These are phyloP conservation scores for Chrysoporthe austroafricana DNA, from an alignment of 2,329 filamentous ascomycete genomes.

Conservation along the genomic window DNA sequence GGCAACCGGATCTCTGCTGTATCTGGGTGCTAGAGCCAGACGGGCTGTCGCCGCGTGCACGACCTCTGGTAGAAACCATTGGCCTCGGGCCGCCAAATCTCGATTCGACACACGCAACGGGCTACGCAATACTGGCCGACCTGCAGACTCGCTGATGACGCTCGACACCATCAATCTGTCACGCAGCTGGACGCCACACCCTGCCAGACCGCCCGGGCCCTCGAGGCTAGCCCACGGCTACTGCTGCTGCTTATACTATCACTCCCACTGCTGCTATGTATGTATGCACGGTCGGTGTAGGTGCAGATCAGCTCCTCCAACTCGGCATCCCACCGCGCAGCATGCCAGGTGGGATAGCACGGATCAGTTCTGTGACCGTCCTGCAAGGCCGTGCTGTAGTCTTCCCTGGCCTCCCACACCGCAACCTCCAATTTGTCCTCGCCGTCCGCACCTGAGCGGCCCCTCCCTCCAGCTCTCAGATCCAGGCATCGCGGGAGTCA, in stretches of 20 bases:
- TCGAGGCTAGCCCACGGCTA: constrained; percentile 18
- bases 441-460: constrained; percentile 3
- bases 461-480: constrained; percentile 10
- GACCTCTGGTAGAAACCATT: not conserved
- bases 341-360: constrained; percentile 13
- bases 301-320: not conserved
- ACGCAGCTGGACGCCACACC: constrained; percentile 3
- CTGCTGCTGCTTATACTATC: not conserved
- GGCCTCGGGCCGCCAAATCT: constrained; percentile 3
- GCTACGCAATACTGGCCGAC: constrained; percentile 5
- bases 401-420: constrained; percentile 17
- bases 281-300: too few relatives aligned
- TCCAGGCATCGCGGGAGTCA: not conserved
- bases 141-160: constrained; percentile 4
- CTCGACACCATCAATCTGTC: constrained; percentile 13
- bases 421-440: constrained; percentile 5
- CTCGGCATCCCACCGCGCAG: not conserved
- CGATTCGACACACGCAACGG: constrained; percentile 2
- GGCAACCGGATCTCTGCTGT: constrained; percentile 1
- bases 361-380: constrained; percentile 11
- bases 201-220: not conserved
- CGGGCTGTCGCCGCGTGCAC: not conserved
- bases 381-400: constrained; percentile 24
- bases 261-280: too few relatives aligned
- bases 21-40: not conserved